Evolutionary conservation across 2,329 filamentous ascomycete genomes (phyloP).

Genomic region (Lachnellula suecica): DNA sequence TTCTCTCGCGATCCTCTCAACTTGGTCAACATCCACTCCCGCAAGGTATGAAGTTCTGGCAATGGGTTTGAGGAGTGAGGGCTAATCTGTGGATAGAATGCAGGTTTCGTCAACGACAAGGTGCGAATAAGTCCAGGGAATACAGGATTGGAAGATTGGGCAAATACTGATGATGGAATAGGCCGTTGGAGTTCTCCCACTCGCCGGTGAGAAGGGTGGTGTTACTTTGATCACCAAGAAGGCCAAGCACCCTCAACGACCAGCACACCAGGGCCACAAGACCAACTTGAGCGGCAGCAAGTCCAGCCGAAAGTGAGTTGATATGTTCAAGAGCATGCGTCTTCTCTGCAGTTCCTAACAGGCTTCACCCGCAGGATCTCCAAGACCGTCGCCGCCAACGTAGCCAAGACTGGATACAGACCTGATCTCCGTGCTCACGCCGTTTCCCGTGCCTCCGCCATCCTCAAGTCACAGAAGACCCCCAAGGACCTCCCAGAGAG

Average conservation of each 20-base stretch:
- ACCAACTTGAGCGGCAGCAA: slow-evolving; percentile 71
- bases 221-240: slow-evolving; percentile 86
- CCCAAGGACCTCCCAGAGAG: slow-evolving; percentile 72
- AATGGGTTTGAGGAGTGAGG: neutral
- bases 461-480: slow-evolving; percentile 75
- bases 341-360: slow-evolving; percentile 8
- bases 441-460: slow-evolving; percentile 82
- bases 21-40: slow-evolving; percentile 85
- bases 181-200: slow-evolving; percentile 79
- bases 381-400: slow-evolving; percentile 79
- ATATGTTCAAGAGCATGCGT: neutral
- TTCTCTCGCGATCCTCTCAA: slow-evolving; percentile 96
- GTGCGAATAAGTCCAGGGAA: slow-evolving; percentile 47
- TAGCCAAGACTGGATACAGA: slow-evolving; percentile 85
- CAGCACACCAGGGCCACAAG: slow-evolving; percentile 63
- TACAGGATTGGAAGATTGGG: neutral
- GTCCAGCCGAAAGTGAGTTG: slow-evolving; percentile 75
- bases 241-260: slow-evolving; percentile 68
- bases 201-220: slow-evolving; percentile 77
- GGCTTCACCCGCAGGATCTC: slow-evolving; percentile 64
- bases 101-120: slow-evolving; percentile 92
- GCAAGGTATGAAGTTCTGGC: slow-evolving; percentile 65
- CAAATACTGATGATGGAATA: slow-evolving; percentile 24
- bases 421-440: slow-evolving; percentile 74
- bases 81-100: slow-evolving; percentile 59